Base-by-base conservation (phyloP, 2,329 filamentous ascomycete genomes). In the Penicillium crustosum region DNA sequence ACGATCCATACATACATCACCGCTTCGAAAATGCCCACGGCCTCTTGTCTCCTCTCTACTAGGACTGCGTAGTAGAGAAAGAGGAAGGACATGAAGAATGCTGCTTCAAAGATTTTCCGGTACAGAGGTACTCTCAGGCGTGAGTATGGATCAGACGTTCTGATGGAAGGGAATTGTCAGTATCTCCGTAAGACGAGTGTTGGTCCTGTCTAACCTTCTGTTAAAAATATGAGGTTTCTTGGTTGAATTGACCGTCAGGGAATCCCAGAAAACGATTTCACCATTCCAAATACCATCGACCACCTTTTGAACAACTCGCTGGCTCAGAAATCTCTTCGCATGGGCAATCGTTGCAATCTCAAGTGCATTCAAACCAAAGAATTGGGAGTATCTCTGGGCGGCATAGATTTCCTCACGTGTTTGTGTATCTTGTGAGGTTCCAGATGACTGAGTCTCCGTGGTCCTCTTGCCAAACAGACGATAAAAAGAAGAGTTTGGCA, bases 191-290 rank as follows among this genome's bases (percentile, higher is more conserved):
- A 39, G 36, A 54, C 57, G 47, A 31, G 39, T 27, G 13, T 21
- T 29, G n/a, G 2, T 21, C 7, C 8, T 29, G 43, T 49, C 68
- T 60, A 66, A 79, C 74, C 73, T 73, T 62, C 80, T 78, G 70
- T 90, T 90, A 75, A 94, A 95, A 62, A 90, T 85, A 23, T 88
- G 86, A 1, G 91, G 88, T 67, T 86, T 86, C 75, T 95, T 96
- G 57, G 82, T 83, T 0, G 90, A 86, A 67, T 89, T 79, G 9
- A 90, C 83, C 9, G 85, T 88, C n/a, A 96, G 78, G 6, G 81
- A 85, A 59, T 92, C 88, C 91, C 91, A 96, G 72, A 95, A 94
- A 38, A 93, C 84, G 59, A 96, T 91, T 63, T 93, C 88, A 45
- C 91, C 91, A 61, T 87, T 86, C 91, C 91, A 95, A 53, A 96